phyloP scores from a whole-genome alignment of 1,284 basidiomycete genomes.

The Ceraceosorus guamensis region DNA sequence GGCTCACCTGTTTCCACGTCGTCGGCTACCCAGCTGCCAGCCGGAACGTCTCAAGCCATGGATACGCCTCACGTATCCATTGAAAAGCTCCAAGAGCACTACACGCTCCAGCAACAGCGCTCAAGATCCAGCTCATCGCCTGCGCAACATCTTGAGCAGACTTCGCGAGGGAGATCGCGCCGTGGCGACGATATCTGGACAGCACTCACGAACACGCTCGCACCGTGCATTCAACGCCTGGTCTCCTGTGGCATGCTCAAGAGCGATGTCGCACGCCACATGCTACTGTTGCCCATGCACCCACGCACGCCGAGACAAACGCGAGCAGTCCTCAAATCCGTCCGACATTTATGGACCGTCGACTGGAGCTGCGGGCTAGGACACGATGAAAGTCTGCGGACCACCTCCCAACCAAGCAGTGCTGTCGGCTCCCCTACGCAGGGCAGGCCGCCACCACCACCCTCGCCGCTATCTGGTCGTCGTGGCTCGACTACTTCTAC shows the following conservation, averaged over 20 bases:
- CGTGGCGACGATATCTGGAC: constrained; percentile 47
- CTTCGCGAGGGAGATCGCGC: too few species aligned
- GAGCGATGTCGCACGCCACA: constrained; percentile 47
- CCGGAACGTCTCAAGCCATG: too few species aligned
- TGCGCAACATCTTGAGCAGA: too few species aligned
- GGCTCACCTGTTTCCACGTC: background rate
- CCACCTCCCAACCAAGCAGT: background rate
- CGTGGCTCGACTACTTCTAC: background rate
- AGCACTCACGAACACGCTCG: constrained; percentile 45
- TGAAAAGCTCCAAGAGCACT: too few species aligned
- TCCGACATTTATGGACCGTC: constrained; percentile 47
- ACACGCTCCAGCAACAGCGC: background rate
- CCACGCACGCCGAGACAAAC: constrained; percentile 49
- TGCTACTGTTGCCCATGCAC: constrained; percentile 49
- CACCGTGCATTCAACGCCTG: constrained; percentile 49
- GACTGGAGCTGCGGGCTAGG: constrained; percentile 47
- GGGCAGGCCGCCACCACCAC: constrained; percentile 9
- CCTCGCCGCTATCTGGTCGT: too few species aligned
- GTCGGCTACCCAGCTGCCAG: background rate
- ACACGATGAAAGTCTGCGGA: background rate
- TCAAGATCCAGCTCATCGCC: background rate
- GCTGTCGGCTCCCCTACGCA: background rate
- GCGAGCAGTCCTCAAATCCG: constrained; percentile 45
- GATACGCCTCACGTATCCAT: too few species aligned
- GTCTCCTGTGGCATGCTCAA: constrained; percentile 50